Percentiles rank a stretch among this genome's conserved stretches.
These are phyloP conservation scores for Termitomyces eurrhizus DNA, from an alignment of 768 basidiomycete genomes.

Conservation along the genomic window DNA sequence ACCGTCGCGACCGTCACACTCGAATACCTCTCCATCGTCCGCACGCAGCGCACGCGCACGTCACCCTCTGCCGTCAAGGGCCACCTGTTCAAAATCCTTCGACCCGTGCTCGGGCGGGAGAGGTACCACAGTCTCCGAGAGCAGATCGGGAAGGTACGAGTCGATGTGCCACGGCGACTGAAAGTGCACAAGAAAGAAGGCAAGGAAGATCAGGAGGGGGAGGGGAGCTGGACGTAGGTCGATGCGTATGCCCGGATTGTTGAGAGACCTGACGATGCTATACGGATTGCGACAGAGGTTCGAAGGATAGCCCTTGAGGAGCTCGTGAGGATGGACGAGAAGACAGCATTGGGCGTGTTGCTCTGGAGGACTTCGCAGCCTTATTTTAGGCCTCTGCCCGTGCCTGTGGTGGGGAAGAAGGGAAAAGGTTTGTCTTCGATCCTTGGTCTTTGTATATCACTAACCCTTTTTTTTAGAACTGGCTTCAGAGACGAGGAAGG, in stretches of 20 bases:
- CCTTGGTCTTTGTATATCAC: neutral
- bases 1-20: neutral
- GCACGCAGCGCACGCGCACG: slow-evolving; percentile 58
- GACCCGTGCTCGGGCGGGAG: slow-evolving; percentile 65
- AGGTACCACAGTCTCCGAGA: neutral
- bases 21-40: slow-evolving; percentile 59
- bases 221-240: neutral
- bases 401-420: neutral
- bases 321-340: neutral
- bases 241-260: neutral
- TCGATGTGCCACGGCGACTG: neutral
- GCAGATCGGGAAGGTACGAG: neutral
- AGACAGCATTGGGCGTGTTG: neutral
- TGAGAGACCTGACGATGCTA: neutral
- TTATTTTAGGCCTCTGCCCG: neutral
- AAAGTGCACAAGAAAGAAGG: neutral
- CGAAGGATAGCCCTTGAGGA: neutral
- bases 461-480: neutral
- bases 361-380: neutral
- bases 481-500: neutral
- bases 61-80: slow-evolving; percentile 74
- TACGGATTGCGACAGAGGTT: neutral
- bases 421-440: neutral
- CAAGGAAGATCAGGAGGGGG: neutral
- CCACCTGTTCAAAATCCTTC: slow-evolving; percentile 90